Percentiles rank a stretch among this genome's conserved stretches.
These are phyloP conservation scores for Bretschneidera sinensis DNA, from an alignment of 345 rosid genomes.

Conservation along the genomic window DNA sequence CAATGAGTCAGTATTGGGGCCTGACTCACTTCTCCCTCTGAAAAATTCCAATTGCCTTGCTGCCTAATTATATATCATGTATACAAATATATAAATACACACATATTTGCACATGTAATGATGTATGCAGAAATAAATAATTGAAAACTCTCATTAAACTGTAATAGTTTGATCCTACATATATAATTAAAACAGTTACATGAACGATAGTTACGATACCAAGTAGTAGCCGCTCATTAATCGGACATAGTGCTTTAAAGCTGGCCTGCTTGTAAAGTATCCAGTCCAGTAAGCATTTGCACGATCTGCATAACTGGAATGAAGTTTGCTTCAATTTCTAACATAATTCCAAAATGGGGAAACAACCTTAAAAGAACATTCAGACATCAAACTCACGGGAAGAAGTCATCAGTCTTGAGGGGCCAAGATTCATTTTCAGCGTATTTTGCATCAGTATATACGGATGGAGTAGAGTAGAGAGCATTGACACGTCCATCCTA, in stretches of 20 bases:
- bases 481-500: constrained; percentile 98
- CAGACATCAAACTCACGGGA: constrained; percentile 69
- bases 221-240: constrained; percentile 86
- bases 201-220: constrained; percentile 61
- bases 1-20: constrained; percentile 70
- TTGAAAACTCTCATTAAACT: not conserved
- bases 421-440: constrained; percentile 79
- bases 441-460: constrained; percentile 93
- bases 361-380: constrained; percentile 3
- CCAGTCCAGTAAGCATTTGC: constrained; percentile 96
- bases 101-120: not conserved
- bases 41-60: constrained; percentile 92
- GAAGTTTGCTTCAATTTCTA: constrained; percentile 23
- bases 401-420: constrained; percentile 75
- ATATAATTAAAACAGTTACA: constrained; percentile 8
- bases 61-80: constrained; percentile 41
- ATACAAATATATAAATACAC: constrained; percentile 8
- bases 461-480: constrained; percentile 92
- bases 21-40: constrained; percentile 57
- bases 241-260: constrained; percentile 85
- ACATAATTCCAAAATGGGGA: constrained; percentile 7
- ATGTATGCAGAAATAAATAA: not conserved
- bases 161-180: constrained; percentile 3
- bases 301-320: constrained; percentile 89
- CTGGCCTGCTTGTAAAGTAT: constrained; percentile 89